Conservation (phyloP, 129 eudicot species). For the Pulicaria dysenterica region DNA sequence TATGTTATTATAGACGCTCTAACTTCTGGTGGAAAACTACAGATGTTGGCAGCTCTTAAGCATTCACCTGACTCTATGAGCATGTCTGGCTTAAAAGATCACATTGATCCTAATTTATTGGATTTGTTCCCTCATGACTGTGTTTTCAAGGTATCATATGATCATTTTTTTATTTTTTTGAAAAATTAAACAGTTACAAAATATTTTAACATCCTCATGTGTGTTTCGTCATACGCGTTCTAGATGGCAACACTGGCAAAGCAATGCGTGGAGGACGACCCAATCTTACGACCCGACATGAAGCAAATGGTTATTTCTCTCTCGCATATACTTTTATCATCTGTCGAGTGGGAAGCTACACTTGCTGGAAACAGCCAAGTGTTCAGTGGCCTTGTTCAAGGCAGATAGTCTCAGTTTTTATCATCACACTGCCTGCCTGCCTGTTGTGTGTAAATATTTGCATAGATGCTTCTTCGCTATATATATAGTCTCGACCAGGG, state of each 20-base stretch:
- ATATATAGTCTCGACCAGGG: constrained; percentile 6
- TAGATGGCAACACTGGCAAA: constrained; percentile 88
- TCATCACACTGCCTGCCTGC: constrained; percentile 20
- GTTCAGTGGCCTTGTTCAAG: constrained; percentile 93
- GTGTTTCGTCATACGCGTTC: not conserved
- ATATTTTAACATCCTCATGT: not conserved
- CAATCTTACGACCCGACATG: constrained; percentile 85
- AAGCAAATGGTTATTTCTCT: constrained; percentile 89
- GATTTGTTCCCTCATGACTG: constrained; percentile 94
- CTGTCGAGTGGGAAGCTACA: constrained; percentile 98
- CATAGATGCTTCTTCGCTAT: constrained; percentile 22
- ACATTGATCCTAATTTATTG: constrained; percentile 80
- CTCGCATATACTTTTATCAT: constrained; percentile 80
- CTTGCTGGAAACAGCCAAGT: constrained; percentile 96
- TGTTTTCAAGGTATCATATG: constrained; percentile 70
- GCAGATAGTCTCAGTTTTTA: constrained; percentile 52
- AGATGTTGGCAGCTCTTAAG: constrained; percentile 91
- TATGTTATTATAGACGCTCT: not conserved
- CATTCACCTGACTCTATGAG: constrained; percentile 81
- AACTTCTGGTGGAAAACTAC: constrained; percentile 32
- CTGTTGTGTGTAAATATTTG: constrained; percentile 43
- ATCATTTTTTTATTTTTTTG: not conserved
- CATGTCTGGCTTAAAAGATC: constrained; percentile 78
- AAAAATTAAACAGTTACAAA: not conserved
- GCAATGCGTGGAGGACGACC: constrained; percentile 90